Percentiles rank a stretch among this genome's conserved stretches.
These are phyloP conservation scores for Choanephora cucurbitarum DNA, from an alignment of 371 early-diverging fungal species.

Conservation along the genomic window DNA sequence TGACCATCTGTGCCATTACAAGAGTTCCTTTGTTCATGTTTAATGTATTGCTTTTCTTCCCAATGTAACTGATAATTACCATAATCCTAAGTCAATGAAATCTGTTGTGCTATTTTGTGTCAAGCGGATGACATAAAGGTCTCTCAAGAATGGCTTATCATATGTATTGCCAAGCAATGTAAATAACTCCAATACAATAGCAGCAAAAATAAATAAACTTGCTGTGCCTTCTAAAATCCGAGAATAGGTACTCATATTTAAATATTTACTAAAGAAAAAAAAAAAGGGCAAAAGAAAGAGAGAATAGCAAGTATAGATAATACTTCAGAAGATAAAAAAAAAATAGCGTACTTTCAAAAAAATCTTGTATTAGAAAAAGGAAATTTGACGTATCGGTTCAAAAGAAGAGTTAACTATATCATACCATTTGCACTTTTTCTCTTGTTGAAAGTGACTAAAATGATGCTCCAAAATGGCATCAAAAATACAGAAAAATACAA, in stretches of 20 bases:
- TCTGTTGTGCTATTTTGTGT: conserved; percentile 3
- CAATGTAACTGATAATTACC: conserved; percentile 17
- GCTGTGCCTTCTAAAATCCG: conserved; percentile 14
- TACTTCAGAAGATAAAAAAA: background rate
- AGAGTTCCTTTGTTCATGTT: conserved; percentile 36
- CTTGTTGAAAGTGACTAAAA: too few relatives aligned
- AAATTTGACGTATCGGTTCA: too few relatives aligned
- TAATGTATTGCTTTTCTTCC: background rate
- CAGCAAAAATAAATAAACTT: conserved; percentile 38
- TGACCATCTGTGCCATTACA: conserved; percentile 27
- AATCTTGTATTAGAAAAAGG: too few relatives aligned
- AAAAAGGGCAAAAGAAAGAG: background rate
- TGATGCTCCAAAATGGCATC: too few relatives aligned
- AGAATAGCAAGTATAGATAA: background rate
- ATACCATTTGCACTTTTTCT: too few relatives aligned
- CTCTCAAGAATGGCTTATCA: conserved; percentile 33
- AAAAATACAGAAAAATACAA: too few relatives aligned
- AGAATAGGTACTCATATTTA: background rate
- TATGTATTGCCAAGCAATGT: conserved; percentile 42
- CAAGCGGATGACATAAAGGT: conserved; percentile 35
- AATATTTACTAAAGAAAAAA: background rate
- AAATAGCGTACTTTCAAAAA: too few relatives aligned
- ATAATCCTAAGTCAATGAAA: conserved; percentile 41
- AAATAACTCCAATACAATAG: conserved; percentile 40
- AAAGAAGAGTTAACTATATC: too few relatives aligned